Base-by-base conservation (phyloP, 805 yeast genomes). In the Starmerella stigmatis region DNA sequence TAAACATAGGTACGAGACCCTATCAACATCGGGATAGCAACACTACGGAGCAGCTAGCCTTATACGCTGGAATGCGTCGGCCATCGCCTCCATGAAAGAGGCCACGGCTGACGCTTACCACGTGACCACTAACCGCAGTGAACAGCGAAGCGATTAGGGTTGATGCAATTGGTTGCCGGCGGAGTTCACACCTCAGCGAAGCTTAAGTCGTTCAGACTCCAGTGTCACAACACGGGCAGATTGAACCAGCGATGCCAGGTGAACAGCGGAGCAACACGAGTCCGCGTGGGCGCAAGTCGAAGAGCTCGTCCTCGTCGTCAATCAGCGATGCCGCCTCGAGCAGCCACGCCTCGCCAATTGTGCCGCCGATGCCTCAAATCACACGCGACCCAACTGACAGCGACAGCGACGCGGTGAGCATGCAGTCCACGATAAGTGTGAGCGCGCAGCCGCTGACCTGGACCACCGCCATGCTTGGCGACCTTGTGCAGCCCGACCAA, bases 401-500 rank as follows among this genome's bases (percentile, higher is more conserved):
- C 46, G 54, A 51, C 47, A 51, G 54, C 38, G 54, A 51, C 21
- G 54, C 54, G 11, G 33, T 51, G 19, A 46, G 50, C 32, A 16
- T 49, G 35, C 46, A 51, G 34, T 51, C 54, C 16, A 27, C 41
- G 13, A 25, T 42, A 20, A 26, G 43, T 22, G 27, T 39, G 16
- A 33, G 43, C 15, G 28, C 30, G n/a, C 25, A 45, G 13, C 52
- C 51, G 13, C 23, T 38, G 8, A 32, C 48, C 19, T 52, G 56
- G 56, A 31, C 46, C 9, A 47, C 46, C 50, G 74, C 84, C 19
- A 74, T 72, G 32, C 68, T 92, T 50, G 63, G 73, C 12, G 92
- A 84, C 54, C 70, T 92, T 55, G 79, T 86, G 32, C 94, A 85
- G 63, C 70, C 74, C 35, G 86, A 81, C 52, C 81, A 83, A 60